Conservation (phyloP, 345 rosid species). For the Durio zibethinus region DNA sequence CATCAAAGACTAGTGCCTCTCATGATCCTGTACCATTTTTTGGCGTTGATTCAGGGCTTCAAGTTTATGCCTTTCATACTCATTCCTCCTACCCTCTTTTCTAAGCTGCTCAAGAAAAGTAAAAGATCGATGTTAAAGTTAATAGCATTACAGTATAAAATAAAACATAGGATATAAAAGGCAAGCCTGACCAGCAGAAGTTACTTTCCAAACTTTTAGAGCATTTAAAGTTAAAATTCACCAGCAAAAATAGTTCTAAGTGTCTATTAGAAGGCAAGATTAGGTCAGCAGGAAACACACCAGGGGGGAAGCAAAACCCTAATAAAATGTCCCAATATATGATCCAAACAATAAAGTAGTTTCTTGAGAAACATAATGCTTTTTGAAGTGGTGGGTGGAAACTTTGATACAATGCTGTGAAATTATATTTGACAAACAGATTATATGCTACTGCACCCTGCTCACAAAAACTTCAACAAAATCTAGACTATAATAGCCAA, state of each 20-base stretch:
- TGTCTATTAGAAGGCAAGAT: background rate
- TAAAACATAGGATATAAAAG: background rate
- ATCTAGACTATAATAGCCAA: background rate
- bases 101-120: constrained; percentile 47
- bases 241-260: background rate
- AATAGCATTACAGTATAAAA: constrained; percentile 1
- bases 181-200: background rate
- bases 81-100: constrained; percentile 75
- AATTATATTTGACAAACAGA: background rate
- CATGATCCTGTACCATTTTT: constrained; percentile 48
- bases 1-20: background rate
- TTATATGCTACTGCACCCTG: background rate
- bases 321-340: background rate
- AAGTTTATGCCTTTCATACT: constrained; percentile 71
- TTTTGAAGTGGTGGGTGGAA: background rate
- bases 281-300: background rate
- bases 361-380: background rate
- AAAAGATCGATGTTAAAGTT: background rate
- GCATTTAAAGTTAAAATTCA: background rate
- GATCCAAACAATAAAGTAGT: background rate
- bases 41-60: constrained; percentile 73
- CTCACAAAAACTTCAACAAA: background rate
- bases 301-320: background rate
- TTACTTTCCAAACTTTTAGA: background rate
- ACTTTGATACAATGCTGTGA: background rate